Evolutionary conservation across 768 basidiomycete species (phyloP).

Genomic region (Punctularia strigosozonata): DNA sequence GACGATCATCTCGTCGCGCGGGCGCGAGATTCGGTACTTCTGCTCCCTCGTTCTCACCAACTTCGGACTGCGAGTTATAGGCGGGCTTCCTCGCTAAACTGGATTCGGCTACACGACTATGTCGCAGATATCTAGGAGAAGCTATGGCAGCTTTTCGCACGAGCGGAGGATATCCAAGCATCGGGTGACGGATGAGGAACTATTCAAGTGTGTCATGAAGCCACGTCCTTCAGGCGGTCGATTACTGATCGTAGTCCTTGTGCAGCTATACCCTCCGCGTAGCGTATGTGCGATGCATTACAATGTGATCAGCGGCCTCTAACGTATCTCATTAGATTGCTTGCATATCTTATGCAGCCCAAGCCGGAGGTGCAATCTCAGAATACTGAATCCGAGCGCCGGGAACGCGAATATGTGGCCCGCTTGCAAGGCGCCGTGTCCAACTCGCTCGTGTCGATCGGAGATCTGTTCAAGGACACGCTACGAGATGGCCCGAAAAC

Average conservation of each 20-base stretch:
- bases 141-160: conserved; percentile 59
- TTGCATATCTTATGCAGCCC: conserved; percentile 60
- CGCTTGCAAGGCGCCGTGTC: conserved; percentile 55
- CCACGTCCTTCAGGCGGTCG: conserved; percentile 1
- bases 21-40: too few species aligned
- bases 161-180: conserved; percentile 66
- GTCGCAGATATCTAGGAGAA: conserved; percentile 74
- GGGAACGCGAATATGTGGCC: conserved; percentile 53
- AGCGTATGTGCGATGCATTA: conserved; percentile 43
- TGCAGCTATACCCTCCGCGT: conserved; percentile 70
- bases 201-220: conserved; percentile 66
- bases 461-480: conserved; percentile 73
- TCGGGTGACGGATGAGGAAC: conserved; percentile 73
- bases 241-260: conserved; percentile 9
- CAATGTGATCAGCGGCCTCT: conserved; percentile 5
- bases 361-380: conserved; percentile 28
- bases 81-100: too few species aligned
- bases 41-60: too few species aligned
- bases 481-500: conserved; percentile 72
- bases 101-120: too few species aligned
- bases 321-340: conserved; percentile 32
- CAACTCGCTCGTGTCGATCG: conserved; percentile 43
- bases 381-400: conserved; percentile 11
- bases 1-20: too few species aligned
- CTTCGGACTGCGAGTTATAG: too few species aligned